phyloP scores from a whole-genome alignment of 768 basidiomycete species.

The Pisolithus sp. region DNA sequence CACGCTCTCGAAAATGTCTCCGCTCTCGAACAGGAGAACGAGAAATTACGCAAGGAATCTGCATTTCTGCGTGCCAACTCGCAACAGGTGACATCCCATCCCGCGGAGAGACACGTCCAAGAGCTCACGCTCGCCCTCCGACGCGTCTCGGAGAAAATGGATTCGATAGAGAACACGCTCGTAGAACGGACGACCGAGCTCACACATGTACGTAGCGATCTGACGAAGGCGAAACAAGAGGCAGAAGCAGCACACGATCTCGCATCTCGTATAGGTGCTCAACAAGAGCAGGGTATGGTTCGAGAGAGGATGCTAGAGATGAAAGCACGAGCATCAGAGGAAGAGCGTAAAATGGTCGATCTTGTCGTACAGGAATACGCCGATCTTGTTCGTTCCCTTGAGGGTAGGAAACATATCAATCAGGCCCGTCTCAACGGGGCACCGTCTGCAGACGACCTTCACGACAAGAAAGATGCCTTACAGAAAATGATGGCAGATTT shows the following conservation, averaged over 20 bases:
- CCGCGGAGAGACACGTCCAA: slow-evolving; percentile 33
- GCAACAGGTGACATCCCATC: slow-evolving; percentile 32
- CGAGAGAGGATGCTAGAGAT: slow-evolving; percentile 46
- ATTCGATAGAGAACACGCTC: slow-evolving; percentile 51
- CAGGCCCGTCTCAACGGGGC: slow-evolving; percentile 4
- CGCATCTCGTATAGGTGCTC: slow-evolving; percentile 44
- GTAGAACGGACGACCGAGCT: slow-evolving; percentile 44
- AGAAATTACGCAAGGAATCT: slow-evolving; percentile 49
- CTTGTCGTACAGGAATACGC: slow-evolving; percentile 68
- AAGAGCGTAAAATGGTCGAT: slow-evolving; percentile 57
- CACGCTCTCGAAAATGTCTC: slow-evolving; percentile 13
- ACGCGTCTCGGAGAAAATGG: slow-evolving; percentile 61
- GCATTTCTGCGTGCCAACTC: slow-evolving; percentile 48
- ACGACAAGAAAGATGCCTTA: slow-evolving; percentile 44
- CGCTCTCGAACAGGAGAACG: slow-evolving; percentile 53
- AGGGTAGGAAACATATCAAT: slow-evolving; percentile 35
- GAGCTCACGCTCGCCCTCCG: slow-evolving; percentile 66
- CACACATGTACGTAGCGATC: slow-evolving; percentile 36
- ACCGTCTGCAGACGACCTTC: slow-evolving; percentile 32
- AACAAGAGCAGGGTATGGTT: slow-evolving; percentile 46
- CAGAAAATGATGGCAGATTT: slow-evolving; percentile 46
- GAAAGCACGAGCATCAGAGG: slow-evolving; percentile 43
- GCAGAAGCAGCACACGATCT: slow-evolving; percentile 51
- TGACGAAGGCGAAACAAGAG: slow-evolving; percentile 34
- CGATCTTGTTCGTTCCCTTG: slow-evolving; percentile 60